Conservation (phyloP, 2,329 filamentous ascomycete genomes). For the Penicillium sp. region DNA sequence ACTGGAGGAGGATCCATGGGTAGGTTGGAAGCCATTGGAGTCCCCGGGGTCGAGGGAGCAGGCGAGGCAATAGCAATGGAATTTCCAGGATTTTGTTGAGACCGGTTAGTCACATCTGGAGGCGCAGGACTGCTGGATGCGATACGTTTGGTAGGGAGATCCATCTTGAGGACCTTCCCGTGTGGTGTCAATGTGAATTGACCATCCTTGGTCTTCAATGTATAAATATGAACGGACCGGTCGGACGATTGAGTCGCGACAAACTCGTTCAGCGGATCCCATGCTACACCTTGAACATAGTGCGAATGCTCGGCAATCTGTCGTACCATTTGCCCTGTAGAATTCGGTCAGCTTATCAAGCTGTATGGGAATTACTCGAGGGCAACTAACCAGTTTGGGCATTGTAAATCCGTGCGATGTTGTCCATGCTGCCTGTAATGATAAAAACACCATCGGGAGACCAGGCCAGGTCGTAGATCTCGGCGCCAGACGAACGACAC, state of each 20-base stretch:
- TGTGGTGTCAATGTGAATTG: slow-evolving; percentile 81
- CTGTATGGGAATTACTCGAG: background rate
- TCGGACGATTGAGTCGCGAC: slow-evolving; percentile 98
- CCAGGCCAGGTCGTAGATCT: slow-evolving; percentile 98
- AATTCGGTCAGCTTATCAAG: slow-evolving; percentile 22
- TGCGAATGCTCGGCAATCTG: slow-evolving; percentile 98
- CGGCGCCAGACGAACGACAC: slow-evolving; percentile 90
- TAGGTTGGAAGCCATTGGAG: slow-evolving; percentile 81
- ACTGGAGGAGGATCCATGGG: slow-evolving; percentile 96
- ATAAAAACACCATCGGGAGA: slow-evolving; percentile 96
- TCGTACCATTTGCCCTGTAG: slow-evolving; percentile 67
- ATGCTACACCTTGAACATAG: slow-evolving; percentile 96
- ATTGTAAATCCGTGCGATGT: slow-evolving; percentile 95
- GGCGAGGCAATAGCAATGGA: slow-evolving; percentile 70
- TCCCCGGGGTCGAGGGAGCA: slow-evolving; percentile 85
- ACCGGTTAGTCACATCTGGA: slow-evolving; percentile 62
- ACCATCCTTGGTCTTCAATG: slow-evolving; percentile 91
- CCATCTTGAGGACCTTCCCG: slow-evolving; percentile 83
- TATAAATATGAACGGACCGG: slow-evolving; percentile 96
- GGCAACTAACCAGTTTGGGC: slow-evolving; percentile 73
- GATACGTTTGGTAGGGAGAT: slow-evolving; percentile 85
- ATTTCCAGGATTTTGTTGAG: slow-evolving; percentile 36
- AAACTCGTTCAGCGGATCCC: slow-evolving; percentile 97
- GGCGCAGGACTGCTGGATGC: slow-evolving; percentile 91
- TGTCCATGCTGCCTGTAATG: slow-evolving; percentile 99